Evolutionary conservation across 176 grass and related monocot species (phyloP).

Genomic region (Triticum monococcum): DNA sequence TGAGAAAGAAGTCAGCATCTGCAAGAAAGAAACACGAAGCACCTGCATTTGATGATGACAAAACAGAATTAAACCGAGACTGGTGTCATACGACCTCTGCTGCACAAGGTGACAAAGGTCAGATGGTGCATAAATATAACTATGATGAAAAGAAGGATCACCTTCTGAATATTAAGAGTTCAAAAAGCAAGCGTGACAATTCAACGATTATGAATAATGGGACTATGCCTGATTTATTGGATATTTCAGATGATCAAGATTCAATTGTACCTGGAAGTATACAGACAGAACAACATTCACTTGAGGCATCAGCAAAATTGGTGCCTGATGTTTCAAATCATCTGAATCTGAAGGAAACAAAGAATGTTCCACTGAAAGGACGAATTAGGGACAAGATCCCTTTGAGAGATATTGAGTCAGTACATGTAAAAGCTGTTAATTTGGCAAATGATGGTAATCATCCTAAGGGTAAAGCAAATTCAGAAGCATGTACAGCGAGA

Average conservation of each 20-base stretch:
- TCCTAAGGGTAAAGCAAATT: constrained; percentile 26
- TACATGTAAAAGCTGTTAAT: constrained; percentile 27
- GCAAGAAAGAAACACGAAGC: constrained; percentile 29
- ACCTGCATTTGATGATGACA: constrained; percentile 10
- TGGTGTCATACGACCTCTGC: not conserved
- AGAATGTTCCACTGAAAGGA: constrained; percentile 28
- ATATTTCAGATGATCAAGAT: constrained; percentile 35
- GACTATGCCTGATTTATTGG: constrained; percentile 21
- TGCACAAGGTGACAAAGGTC: constrained; percentile 28
- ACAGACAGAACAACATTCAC: constrained; percentile 32
- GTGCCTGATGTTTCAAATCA: constrained; percentile 1
- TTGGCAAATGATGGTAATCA: constrained; percentile 3
- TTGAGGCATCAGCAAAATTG: constrained; percentile 18
- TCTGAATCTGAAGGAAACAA: constrained; percentile 36
- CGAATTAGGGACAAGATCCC: constrained; percentile 3
- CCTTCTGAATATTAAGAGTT: constrained; percentile 16
- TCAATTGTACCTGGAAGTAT: constrained; percentile 20
- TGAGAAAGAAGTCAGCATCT: constrained; percentile 39
- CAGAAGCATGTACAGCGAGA: constrained; percentile 25
- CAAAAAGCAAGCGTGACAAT: constrained; percentile 24
- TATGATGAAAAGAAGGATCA: constrained; percentile 29
- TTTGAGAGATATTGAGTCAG: constrained; percentile 14
- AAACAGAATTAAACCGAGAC: constrained; percentile 5
- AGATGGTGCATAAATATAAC: constrained; percentile 35
- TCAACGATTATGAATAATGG: constrained; percentile 32